These are phyloP conservation scores for Dothiorella sarmentorum DNA, from an alignment of 2,329 filamentous ascomycete genomes.

Conservation along the genomic window DNA sequence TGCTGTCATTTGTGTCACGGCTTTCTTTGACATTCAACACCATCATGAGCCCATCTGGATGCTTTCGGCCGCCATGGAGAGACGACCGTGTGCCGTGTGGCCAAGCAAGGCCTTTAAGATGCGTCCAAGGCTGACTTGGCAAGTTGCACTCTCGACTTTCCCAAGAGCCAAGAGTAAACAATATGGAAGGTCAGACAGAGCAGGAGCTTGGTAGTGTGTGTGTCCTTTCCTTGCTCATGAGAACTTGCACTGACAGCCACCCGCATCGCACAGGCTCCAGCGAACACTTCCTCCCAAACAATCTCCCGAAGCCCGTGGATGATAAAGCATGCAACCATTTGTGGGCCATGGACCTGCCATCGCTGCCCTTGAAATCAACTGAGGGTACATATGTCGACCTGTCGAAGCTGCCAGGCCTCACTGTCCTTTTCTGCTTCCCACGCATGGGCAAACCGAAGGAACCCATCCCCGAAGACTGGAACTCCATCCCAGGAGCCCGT, in stretches of 20 bases:
- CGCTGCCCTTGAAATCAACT: conserved; percentile 34
- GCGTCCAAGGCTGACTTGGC: not conserved
- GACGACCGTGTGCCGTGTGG: not conserved
- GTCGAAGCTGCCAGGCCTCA: conserved; percentile 36
- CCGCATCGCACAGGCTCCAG: not conserved
- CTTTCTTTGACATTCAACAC: conserved; percentile 10
- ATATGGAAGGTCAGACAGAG: not conserved
- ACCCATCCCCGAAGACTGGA: conserved; percentile 40
- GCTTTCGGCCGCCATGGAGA: not conserved
- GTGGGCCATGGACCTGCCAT: conserved; percentile 25
- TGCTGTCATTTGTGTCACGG: not conserved
- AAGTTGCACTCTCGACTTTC: not conserved
- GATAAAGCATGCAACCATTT: conserved; percentile 42
- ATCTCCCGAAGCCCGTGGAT: conserved; percentile 39
- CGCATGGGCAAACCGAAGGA: conserved; percentile 40
- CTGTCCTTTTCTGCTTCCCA: conserved; percentile 44
- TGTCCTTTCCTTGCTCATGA: no score
- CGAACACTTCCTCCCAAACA: conserved; percentile 26
- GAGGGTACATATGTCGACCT: conserved; percentile 30
- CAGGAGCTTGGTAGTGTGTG: not conserved
- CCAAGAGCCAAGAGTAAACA: not conserved
- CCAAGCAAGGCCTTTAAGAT: not conserved
- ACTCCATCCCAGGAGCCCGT: conserved; percentile 42
- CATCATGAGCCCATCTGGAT: not conserved
- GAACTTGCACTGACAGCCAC: not conserved